These are phyloP conservation scores for Umbelopsis isabellina DNA, from an alignment of 192 early-diverging fungal species.

Conservation along the genomic window DNA sequence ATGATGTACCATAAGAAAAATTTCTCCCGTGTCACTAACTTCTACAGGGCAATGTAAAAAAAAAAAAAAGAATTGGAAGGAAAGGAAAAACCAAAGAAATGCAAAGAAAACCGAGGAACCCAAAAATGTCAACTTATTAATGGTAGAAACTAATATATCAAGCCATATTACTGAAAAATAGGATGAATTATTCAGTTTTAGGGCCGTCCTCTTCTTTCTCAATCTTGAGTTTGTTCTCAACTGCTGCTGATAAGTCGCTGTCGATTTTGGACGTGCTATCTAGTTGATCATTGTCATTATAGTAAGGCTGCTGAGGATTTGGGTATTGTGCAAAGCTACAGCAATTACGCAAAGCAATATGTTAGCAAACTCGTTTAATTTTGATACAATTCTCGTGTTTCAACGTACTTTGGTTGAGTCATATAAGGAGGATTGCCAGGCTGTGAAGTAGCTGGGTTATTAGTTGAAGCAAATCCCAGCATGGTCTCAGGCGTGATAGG, in stretches of 20 bases:
- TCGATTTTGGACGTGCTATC: conserved; percentile 7
- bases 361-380: not conserved
- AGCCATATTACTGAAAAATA: not conserved
- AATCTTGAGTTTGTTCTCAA: conserved; percentile 19
- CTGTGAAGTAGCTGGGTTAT: not conserved
- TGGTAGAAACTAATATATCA: conserved; percentile 16
- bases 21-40: no score
- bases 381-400: not conserved
- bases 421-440: conserved; percentile 3
- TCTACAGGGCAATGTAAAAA: not conserved
- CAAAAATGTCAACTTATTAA: conserved; percentile 20
- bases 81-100: not conserved
- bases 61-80: not conserved
- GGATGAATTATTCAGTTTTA: conserved; percentile 13
- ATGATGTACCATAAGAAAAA: no score
- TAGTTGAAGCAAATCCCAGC: conserved; percentile 44
- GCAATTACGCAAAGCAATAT: not conserved
- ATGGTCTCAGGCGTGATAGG: conserved; percentile 54
- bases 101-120: conserved; percentile 5
- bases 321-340: conserved; percentile 21
- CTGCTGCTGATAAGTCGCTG: not conserved
- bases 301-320: conserved; percentile 20
- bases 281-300: conserved; percentile 14
- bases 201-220: conserved; percentile 9
- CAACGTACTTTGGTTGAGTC: conserved; percentile 14